Percentiles rank a stretch among this genome's conserved stretches.
Evolutionary conservation across 257 asterid species (phyloP).

Genomic region (Leonotis leonurus): DNA sequence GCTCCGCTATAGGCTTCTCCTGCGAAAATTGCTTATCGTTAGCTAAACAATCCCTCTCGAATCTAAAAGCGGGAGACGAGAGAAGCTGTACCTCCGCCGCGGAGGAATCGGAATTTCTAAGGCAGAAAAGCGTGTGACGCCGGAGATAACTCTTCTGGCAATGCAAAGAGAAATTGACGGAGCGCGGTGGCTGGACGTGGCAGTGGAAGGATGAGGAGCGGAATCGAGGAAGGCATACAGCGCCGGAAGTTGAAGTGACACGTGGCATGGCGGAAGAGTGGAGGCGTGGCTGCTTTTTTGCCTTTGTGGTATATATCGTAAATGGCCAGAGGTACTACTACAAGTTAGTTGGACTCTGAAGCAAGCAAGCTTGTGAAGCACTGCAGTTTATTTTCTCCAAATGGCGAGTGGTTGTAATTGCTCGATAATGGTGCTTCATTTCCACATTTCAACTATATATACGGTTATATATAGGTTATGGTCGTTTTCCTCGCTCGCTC

Average conservation of each 20-base stretch:
- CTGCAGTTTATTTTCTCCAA: too few species aligned
- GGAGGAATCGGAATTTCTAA: constrained; percentile 27
- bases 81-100: constrained; percentile 29
- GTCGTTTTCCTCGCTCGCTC: too few species aligned
- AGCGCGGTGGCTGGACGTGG: constrained; percentile 15
- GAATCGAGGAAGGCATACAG: constrained; percentile 36
- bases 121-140: constrained; percentile 35
- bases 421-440: too few species aligned
- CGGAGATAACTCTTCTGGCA: constrained; percentile 19
- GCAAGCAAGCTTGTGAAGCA: too few species aligned
- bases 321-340: too few species aligned
- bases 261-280: constrained; percentile 51
- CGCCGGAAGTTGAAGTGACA: constrained; percentile 51
- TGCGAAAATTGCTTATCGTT: constrained; percentile 16
- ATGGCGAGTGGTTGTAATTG: too few species aligned
- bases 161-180: constrained; percentile 24
- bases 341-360: too few species aligned
- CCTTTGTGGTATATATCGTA: too few species aligned
- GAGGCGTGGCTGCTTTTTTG: constrained; percentile 10
- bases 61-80: not conserved
- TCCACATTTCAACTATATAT: too few species aligned
- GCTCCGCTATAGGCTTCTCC: constrained; percentile 38
- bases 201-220: constrained; percentile 21
- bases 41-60: constrained; percentile 1
- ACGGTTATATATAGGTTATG: too few species aligned